These are phyloP conservation scores for Gracilaria vermiculophylla DNA, from an alignment of 23 red algal genomes.

Conservation along the genomic window DNA sequence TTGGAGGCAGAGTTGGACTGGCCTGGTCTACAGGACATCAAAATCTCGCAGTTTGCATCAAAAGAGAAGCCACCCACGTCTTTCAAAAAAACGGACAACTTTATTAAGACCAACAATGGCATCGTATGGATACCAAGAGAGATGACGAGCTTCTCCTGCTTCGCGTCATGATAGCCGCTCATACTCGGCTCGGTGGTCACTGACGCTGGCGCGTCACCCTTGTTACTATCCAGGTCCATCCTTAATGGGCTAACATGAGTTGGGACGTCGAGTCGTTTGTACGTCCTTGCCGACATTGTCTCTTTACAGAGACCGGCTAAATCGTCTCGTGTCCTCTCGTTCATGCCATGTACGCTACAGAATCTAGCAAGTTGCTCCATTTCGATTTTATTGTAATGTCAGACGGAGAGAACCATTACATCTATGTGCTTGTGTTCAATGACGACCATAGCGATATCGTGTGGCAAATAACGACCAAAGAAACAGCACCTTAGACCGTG, in stretches of 20 bases:
- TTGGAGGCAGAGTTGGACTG: background rate
- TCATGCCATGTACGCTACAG: background rate
- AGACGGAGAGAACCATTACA: background rate
- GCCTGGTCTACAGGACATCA: background rate
- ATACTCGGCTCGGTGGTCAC: slow-evolving; percentile 18
- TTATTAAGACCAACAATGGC: background rate
- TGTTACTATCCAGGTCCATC: background rate
- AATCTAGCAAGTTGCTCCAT: background rate
- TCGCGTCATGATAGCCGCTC: slow-evolving; percentile 19
- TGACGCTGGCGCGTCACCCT: background rate
- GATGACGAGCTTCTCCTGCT: background rate
- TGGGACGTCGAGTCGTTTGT: background rate
- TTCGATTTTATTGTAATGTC: slow-evolving; percentile 23
- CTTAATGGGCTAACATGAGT: background rate
- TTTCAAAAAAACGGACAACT: background rate
- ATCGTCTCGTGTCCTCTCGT: slow-evolving; percentile 21
- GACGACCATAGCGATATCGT: background rate
- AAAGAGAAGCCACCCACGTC: background rate
- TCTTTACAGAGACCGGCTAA: slow-evolving; percentile 3
- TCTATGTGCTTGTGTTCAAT: slow-evolving; percentile 19
- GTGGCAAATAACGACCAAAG: background rate
- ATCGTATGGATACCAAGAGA: slow-evolving; percentile 28
- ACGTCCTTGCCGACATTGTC: slow-evolving; percentile 9
- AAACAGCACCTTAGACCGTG: background rate
- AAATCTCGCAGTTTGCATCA: background rate